Conservation (phyloP, 2,329 filamentous ascomycete genomes). For the Dothideomycetes sp. region DNA sequence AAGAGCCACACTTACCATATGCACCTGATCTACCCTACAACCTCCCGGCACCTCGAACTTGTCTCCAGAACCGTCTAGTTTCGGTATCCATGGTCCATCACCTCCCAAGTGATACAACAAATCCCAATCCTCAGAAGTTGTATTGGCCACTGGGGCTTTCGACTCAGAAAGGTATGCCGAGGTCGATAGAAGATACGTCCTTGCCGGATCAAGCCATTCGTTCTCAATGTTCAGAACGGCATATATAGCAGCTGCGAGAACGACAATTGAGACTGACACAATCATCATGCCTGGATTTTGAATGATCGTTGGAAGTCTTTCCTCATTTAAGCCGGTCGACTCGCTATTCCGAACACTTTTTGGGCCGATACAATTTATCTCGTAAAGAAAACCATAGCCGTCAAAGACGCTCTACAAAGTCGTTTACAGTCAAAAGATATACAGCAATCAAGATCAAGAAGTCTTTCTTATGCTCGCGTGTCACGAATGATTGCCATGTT, state of each 20-base stretch:
- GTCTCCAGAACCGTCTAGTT: slow-evolving; percentile 32
- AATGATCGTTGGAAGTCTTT: too few relatives aligned
- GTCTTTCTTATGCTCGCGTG: too few relatives aligned
- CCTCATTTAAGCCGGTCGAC: too few relatives aligned
- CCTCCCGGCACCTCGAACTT: slow-evolving; percentile 37
- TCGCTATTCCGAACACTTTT: too few relatives aligned
- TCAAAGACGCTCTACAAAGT: too few relatives aligned
- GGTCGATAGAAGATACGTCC: background rate
- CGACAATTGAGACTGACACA: background rate
- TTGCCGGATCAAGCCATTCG: background rate
- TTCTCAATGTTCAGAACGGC: background rate
- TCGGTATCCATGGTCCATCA: slow-evolving; percentile 48
- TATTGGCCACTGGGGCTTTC: background rate
- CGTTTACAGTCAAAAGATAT: too few relatives aligned
- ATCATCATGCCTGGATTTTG: slow-evolving; percentile 2
- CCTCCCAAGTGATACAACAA: slow-evolving; percentile 46
- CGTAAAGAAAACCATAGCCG: too few relatives aligned
- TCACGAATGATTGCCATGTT: too few relatives aligned
- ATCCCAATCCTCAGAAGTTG: slow-evolving; percentile 32
- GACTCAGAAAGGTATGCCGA: background rate
- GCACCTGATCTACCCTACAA: slow-evolving; percentile 48
- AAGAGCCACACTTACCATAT: slow-evolving; percentile 38
- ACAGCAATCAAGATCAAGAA: too few relatives aligned
- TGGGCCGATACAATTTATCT: too few relatives aligned
- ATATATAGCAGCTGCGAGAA: background rate